Evolutionary conservation across 129 eudicot genomes (phyloP), one percentile per base, ranked within the genome.

Genomic region (Heracleum sosnowskyi): DNA sequence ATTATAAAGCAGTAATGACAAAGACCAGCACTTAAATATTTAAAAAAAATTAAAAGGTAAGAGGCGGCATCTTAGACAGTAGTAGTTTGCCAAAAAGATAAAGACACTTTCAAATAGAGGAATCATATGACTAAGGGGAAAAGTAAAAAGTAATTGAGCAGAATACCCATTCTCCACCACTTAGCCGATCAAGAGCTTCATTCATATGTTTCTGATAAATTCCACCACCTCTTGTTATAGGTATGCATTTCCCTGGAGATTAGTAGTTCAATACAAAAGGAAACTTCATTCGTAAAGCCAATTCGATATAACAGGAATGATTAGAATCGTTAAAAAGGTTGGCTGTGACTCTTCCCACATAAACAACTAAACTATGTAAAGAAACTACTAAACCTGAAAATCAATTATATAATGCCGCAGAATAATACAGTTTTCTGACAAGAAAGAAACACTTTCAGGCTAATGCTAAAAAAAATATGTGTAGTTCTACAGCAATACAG

Each of bases 141-240:
- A n/a, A n/a, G 40, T 69, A 42, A 29, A 76, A 33, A 64, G 60
- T 49, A 39, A 49, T 47, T 1, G 10, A 83, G 81, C 62, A 73
- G 41, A 75, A 74, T 90, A 95, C 99, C 99, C 99, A 95, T 79
- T 84, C 97, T 83, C 99, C 99, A 73, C 76, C 84, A 79, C 81
- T 86, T 81, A 95, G 81, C 75, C 92, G 92, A 73, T 87, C 99
- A 85, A 95, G 91, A 86, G 99, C 99, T 90, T 95, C 99, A 76
- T 82, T 83, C 99, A 95, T 95, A 89, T 95, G 91, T 76, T 90
- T 91, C 85, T 95, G 97, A 85, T 90, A 88, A 49, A 95, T 88
- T 77, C 99, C 99, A 73, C 99, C 99, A 41, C 99, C 97, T 75
- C 99, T 95, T 2, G 85, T 92, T 69, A 95, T 90, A 62, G 99